These are phyloP conservation scores for Arthroderma sp. DNA, from an alignment of 2,329 filamentous ascomycete species.

Conservation along the genomic window DNA sequence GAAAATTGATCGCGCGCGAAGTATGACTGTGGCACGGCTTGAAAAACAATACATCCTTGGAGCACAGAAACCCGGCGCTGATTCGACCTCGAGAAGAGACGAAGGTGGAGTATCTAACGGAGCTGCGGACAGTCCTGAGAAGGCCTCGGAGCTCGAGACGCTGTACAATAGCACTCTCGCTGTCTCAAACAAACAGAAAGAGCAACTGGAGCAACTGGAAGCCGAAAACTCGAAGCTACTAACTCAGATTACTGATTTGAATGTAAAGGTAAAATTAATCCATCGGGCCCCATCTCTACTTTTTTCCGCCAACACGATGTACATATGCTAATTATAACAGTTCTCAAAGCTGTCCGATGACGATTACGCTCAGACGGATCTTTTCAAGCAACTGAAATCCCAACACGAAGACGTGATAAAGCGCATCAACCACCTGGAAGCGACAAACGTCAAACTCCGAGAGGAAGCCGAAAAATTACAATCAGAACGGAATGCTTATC, in stretches of 20 bases:
- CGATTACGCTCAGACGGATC: constrained; percentile 80
- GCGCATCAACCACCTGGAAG: constrained; percentile 81
- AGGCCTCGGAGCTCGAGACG: constrained; percentile 56
- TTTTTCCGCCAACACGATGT: not conserved
- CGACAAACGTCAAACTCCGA: constrained; percentile 68
- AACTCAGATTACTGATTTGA: constrained; percentile 67
- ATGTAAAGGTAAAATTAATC: constrained; percentile 33
- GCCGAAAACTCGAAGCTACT: constrained; percentile 60
- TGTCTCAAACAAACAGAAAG: constrained; percentile 67
- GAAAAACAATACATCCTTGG: constrained; percentile 77
- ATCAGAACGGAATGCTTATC: constrained; percentile 70
- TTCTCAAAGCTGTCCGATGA: constrained; percentile 71
- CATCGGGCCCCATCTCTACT: not conserved
- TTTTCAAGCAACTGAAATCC: constrained; percentile 81
- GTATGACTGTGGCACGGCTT: constrained; percentile 76
- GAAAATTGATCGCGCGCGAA: constrained; percentile 79
- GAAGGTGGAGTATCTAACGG: constrained; percentile 43
- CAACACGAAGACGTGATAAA: constrained; percentile 90
- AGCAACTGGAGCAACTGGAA: constrained; percentile 69
- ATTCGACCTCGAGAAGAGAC: constrained; percentile 38
- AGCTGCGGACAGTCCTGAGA: constrained; percentile 23
- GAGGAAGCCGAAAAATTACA: constrained; percentile 78
- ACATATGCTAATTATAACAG: constrained; percentile 47
- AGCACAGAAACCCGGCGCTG: constrained; percentile 34
- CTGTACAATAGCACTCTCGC: constrained; percentile 67